Evolutionary conservation across 345 rosid genomes (phyloP).

Genomic region (Fremontodendron californicum): DNA sequence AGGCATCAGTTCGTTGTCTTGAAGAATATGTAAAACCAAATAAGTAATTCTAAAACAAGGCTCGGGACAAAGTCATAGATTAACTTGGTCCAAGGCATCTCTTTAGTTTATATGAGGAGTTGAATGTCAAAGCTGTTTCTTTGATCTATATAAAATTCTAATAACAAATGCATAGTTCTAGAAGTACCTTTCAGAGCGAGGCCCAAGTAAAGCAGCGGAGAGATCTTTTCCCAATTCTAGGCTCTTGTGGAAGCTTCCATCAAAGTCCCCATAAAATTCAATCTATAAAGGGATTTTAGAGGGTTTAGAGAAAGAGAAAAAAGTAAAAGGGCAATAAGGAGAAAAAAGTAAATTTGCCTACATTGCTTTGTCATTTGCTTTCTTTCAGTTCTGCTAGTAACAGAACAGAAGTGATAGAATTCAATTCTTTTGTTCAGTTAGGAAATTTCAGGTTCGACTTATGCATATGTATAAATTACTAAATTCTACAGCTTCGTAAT

Average conservation of each 20-base stretch:
- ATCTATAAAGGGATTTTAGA: slow-evolving; percentile 34
- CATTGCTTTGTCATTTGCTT: not conserved
- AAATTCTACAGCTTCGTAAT: not conserved
- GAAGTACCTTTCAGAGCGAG: slow-evolving; percentile 68
- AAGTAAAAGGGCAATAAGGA: not conserved
- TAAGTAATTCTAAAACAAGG: not conserved
- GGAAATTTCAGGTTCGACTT: not conserved
- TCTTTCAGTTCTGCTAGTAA: not conserved
- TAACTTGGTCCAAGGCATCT: too few relatives aligned
- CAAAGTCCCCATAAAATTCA: slow-evolving; percentile 88
- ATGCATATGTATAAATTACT: not conserved
- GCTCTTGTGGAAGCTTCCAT: slow-evolving; percentile 88
- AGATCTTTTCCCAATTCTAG: slow-evolving; percentile 82
- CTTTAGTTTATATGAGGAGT: not conserved
- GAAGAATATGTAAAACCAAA: not conserved
- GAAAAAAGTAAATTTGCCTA: not conserved
- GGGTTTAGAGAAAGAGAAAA: not conserved
- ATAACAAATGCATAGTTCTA: not conserved
- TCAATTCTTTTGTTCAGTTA: not conserved
- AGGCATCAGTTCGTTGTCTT: not conserved
- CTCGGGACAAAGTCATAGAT: not conserved
- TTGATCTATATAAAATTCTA: not conserved
- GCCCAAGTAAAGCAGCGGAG: slow-evolving; percentile 83
- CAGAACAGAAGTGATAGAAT: not conserved
- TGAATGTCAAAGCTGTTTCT: not conserved